Evolutionary conservation across 306 rosid species (phyloP).

Genomic region (Prunus armeniaca): DNA sequence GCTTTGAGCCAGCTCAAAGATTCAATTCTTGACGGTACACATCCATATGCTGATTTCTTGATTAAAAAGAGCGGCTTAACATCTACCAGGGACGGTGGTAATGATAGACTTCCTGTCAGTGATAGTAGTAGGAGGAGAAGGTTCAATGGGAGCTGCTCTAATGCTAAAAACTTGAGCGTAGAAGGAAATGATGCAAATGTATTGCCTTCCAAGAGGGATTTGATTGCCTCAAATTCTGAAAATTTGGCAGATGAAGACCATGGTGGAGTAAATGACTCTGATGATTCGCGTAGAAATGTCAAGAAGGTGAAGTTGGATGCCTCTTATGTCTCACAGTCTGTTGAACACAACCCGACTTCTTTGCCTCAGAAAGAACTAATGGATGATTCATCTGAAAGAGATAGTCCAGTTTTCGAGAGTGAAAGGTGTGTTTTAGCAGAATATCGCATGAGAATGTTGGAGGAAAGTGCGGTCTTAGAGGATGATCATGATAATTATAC

Average conservation of each 20-base stretch:
- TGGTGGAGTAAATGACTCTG: slow-evolving; percentile 20
- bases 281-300: slow-evolving; percentile 23
- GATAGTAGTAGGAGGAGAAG: slow-evolving; percentile 23
- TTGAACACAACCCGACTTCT: slow-evolving; percentile 27
- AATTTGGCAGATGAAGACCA: slow-evolving; percentile 24
- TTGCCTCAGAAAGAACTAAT: slow-evolving; percentile 21
- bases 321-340: slow-evolving; percentile 22
- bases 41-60: slow-evolving; percentile 48
- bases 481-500: slow-evolving; percentile 18
- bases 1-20: slow-evolving; percentile 63
- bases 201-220: slow-evolving; percentile 40
- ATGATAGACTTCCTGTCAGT: slow-evolving; percentile 10
- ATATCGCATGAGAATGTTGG: slow-evolving; percentile 17
- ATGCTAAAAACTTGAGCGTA: slow-evolving; percentile 21
- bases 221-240: slow-evolving; percentile 17
- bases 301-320: slow-evolving; percentile 43
- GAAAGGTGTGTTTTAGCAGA: slow-evolving; percentile 25
- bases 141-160: slow-evolving; percentile 22
- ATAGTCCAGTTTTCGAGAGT: slow-evolving; percentile 1
- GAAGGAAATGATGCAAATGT: slow-evolving; percentile 24
- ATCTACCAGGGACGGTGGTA: slow-evolving; percentile 9
- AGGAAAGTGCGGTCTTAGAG: slow-evolving; percentile 25
- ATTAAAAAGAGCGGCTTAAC: slow-evolving; percentile 47
- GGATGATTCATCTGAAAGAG: slow-evolving; percentile 33
- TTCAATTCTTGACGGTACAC: slow-evolving; percentile 55